phyloP scores from a whole-genome alignment of 1,284 basidiomycete species.

The Fomitopsis betulina region DNA sequence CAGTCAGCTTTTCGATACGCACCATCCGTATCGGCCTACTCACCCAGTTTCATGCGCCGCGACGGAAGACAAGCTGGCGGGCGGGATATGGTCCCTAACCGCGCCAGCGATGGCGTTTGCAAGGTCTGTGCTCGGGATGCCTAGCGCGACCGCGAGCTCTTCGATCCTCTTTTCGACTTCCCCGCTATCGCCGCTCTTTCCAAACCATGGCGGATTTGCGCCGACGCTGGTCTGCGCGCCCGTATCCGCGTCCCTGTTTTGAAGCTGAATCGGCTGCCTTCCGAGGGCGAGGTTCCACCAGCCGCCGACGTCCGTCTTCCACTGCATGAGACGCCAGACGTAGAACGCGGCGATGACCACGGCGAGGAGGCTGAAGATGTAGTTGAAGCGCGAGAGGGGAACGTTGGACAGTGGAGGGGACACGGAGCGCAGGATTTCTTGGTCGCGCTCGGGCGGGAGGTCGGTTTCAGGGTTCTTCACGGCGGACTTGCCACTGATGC shows the following conservation, averaged over 20 bases:
- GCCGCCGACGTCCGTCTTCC: conserved; percentile 49
- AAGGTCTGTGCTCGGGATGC: conserved; percentile 54
- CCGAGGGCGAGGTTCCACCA: conserved; percentile 57
- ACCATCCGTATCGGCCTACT: conserved; percentile 8
- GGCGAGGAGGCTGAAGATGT: conserved; percentile 41
- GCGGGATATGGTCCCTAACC: conserved; percentile 51
- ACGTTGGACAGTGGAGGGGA: conserved; percentile 29
- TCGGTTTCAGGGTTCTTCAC: conserved; percentile 18
- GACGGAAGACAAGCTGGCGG: conserved; percentile 51
- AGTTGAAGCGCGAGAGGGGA: conserved; percentile 38
- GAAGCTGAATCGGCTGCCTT: conserved; percentile 24
- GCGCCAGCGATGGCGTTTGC: conserved; percentile 57
- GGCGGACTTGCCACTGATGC: conserved; percentile 9
- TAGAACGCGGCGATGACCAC: conserved; percentile 45
- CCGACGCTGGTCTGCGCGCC: conserved; percentile 1
- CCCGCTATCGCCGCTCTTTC: conserved; percentile 14
- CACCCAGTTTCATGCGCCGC: conserved; percentile 42
- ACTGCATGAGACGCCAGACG: conserved; percentile 42
- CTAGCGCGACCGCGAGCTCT: conserved; percentile 54
- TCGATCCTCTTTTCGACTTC: conserved; percentile 53
- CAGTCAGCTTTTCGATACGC: not conserved
- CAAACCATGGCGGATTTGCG: conserved; percentile 1
- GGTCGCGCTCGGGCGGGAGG: conserved; percentile 30
- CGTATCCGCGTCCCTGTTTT: conserved; percentile 5
- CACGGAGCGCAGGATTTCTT: conserved; percentile 25